Evolutionary conservation across 805 yeast species (phyloP).

Genomic region (Candida andamanensis): DNA sequence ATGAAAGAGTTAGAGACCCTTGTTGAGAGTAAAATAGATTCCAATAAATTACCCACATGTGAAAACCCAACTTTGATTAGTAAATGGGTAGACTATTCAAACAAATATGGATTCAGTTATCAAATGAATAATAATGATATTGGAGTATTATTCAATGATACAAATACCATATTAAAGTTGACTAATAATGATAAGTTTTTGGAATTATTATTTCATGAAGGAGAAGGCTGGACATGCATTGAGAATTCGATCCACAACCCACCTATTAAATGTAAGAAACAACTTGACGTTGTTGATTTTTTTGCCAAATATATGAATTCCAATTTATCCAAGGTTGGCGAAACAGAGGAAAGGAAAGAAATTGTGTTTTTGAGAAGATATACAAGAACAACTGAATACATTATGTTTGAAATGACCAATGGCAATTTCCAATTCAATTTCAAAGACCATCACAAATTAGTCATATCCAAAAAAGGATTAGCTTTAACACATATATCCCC

Average conservation of each 20-base stretch:
- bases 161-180: constrained; percentile 72
- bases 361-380: constrained; percentile 78
- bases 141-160: constrained; percentile 86
- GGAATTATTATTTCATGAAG: constrained; percentile 46
- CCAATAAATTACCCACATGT: constrained; percentile 36
- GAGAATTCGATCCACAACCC: constrained; percentile 40
- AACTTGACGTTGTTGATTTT: constrained; percentile 80
- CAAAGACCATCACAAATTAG: constrained; percentile 87
- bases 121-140: constrained; percentile 85
- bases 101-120: constrained; percentile 92
- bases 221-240: constrained; percentile 44
- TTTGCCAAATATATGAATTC: constrained; percentile 91
- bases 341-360: constrained; percentile 56
- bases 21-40: constrained; percentile 27
- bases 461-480: constrained; percentile 71
- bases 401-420: constrained; percentile 90
- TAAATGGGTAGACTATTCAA: constrained; percentile 97
- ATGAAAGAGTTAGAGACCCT: constrained; percentile 40
- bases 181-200: constrained; percentile 60
- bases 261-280: constrained; percentile 53
- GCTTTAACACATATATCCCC: constrained; percentile 81
- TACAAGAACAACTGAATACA: constrained; percentile 70
- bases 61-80: constrained; percentile 70
- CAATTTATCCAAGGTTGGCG: constrained; percentile 76
- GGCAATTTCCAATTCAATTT: constrained; percentile 93